Base-by-base conservation (phyloP, 2,329 filamentous ascomycete genomes). In the Davidsoniella eucalypti region DNA sequence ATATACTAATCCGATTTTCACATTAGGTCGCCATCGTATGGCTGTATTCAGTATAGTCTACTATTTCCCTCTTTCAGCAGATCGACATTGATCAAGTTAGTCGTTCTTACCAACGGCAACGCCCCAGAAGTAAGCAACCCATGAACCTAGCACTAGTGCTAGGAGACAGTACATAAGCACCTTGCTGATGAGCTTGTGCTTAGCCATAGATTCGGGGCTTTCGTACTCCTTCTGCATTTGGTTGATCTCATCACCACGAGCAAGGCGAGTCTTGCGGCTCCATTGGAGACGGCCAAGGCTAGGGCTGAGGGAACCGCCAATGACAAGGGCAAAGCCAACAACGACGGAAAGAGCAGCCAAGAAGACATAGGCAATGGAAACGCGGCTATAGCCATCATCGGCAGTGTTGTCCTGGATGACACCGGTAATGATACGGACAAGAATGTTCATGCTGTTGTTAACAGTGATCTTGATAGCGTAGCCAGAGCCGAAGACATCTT, bases 401-500 rank as follows among this genome's bases (percentile, higher is more conserved):
- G 78, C 73, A 14, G 50, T 51, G 3, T 64, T 64, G 50, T 80
- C 77, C 55, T 80, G 76, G 0, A 80, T 68, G 0, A 70, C 71
- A 1, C 75, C 75, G 0, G 73, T 70, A 17, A 78, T 63, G 41
- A 80, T 69, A 0, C 73, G 65, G 1, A 80, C 64, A 48, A 80
- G 73, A 52, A 80, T 77, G 52, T 67, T 76, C 72, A 78, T 78
- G 26, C 69, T 71, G 58, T 80, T 80, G 57, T 80, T 79, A 57
- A 78, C 73, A 18, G 72, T 72, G 36, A 80, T 70, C 52, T 80
- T 80, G 51, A 78, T 60, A 1, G 73, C 68, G 53, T 79, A 80
- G 0, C 71, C 77, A 0, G 73, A 71, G 0, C 76, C 76, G 52
- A 80, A 80, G 0, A 76, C 71, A 2, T 71, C 71, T 51, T 75